Conservation (phyloP, 192 early-diverging fungal species). For the Chytriomyces confervae region DNA sequence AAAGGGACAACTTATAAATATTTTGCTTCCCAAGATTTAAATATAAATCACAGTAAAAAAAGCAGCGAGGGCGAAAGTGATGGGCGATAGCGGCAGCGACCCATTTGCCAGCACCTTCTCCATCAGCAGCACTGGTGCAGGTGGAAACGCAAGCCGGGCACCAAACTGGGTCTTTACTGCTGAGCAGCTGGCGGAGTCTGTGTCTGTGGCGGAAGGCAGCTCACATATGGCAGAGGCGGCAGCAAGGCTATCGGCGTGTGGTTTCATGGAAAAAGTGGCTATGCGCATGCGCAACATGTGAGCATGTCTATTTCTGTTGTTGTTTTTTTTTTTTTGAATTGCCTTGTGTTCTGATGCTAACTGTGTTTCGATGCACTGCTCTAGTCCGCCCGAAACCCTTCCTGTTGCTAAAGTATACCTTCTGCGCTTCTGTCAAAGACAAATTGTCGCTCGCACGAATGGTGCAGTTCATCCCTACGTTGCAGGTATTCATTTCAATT, state of each 20-base stretch:
- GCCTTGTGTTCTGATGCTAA: background rate
- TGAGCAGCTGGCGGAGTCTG: too few relatives aligned
- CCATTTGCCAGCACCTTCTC: too few relatives aligned
- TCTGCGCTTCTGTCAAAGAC: conserved; percentile 20
- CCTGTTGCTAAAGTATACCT: conserved; percentile 23
- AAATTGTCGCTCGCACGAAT: background rate
- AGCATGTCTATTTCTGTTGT: conserved; percentile 1
- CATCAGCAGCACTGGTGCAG: too few relatives aligned
- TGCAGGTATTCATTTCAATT: conserved; percentile 7
- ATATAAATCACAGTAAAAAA: too few relatives aligned
- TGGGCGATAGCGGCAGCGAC: too few relatives aligned
- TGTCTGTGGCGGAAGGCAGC: background rate
- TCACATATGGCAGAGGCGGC: background rate
- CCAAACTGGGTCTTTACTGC: too few relatives aligned
- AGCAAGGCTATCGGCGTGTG: conserved; percentile 3
- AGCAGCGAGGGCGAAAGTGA: too few relatives aligned
- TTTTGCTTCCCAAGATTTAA: too few relatives aligned
- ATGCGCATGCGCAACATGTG: conserved; percentile 7
- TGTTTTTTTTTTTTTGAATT: background rate
- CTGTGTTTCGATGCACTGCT: background rate
- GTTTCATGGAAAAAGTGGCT: conserved; percentile 27
- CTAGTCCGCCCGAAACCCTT: conserved; percentile 21
- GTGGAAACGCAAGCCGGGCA: too few relatives aligned
- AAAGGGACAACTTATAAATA: too few relatives aligned
- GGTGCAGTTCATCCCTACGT: conserved; percentile 24